Conservation (phyloP, 106 monocot genomes). For the Platanthera guangdongensis region DNA sequence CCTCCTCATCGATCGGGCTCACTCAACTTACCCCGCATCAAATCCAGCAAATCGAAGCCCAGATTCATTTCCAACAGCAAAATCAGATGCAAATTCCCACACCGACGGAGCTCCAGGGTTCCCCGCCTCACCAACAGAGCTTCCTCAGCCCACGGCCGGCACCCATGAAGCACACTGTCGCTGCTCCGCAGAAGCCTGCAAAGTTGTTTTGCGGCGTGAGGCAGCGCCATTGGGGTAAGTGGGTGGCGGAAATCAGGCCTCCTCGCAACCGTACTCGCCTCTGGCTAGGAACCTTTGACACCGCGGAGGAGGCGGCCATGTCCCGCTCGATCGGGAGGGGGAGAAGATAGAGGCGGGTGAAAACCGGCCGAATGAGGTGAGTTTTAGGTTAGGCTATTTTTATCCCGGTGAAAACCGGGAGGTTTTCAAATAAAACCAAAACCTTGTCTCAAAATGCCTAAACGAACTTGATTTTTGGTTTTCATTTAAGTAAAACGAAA, state of each 20-base stretch:
- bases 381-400: no score
- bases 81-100: constrained; percentile 6
- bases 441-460: no score
- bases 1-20: constrained; percentile 14
- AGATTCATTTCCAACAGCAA: constrained; percentile 27
- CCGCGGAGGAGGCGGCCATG: constrained; percentile 60
- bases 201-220: constrained; percentile 73
- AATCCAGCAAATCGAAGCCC: constrained; percentile 39
- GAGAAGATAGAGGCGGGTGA: no score
- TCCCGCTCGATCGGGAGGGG: no score
- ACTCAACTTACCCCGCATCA: constrained; percentile 22
- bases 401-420: no score
- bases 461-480: no score
- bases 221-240: constrained; percentile 81
- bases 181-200: constrained; percentile 14
- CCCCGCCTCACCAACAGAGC: neutral
- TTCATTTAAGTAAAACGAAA: no score
- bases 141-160: constrained; percentile 15
- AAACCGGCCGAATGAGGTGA: no score
- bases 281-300: constrained; percentile 76
- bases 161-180: constrained; percentile 31
- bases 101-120: neutral
- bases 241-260: constrained; percentile 72
- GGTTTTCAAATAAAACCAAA: no score
- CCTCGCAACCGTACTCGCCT: constrained; percentile 56